A percentile compares a stretch with the other conserved stretches of the same genome.
Evolutionary conservation across 257 asterid species (phyloP).

Genomic region (Apocynum venetum): DNA sequence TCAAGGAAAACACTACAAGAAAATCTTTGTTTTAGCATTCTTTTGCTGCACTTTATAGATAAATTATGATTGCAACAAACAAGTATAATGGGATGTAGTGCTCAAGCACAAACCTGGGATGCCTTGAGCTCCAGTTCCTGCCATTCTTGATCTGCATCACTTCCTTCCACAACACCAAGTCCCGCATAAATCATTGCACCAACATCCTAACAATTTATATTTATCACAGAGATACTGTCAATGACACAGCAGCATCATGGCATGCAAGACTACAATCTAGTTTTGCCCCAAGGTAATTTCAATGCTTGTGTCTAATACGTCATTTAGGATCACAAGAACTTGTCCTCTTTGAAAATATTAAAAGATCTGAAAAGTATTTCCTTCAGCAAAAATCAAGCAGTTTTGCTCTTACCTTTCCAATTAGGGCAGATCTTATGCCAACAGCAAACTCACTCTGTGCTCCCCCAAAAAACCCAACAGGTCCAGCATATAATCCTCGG

Average conservation of each 20-base stretch:
- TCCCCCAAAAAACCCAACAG: constrained; percentile 98
- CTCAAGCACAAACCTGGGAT: constrained; percentile 65
- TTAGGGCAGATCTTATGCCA: constrained; percentile 95
- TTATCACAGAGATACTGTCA: constrained; percentile 9
- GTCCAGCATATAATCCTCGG: constrained; percentile 99
- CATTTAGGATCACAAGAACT: neutral
- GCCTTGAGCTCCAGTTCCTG: constrained; percentile 93
- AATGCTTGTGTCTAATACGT: no score
- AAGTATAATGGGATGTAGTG: neutral
- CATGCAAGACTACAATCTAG: no score
- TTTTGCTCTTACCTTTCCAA: constrained; percentile 60
- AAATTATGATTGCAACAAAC: neutral
- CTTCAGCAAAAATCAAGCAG: neutral
- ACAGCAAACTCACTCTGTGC: constrained; percentile 94
- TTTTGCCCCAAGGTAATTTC: no score
- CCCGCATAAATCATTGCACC: constrained; percentile 92
- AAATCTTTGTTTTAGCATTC: neutral
- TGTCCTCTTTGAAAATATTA: neutral
- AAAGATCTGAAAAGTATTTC: neutral
- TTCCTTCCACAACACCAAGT: constrained; percentile 89
- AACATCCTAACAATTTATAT: constrained; percentile 37
- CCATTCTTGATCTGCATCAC: constrained; percentile 81
- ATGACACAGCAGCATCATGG: neutral
- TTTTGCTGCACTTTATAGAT: neutral
- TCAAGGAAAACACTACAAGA: constrained; percentile 5